A percentile compares a stretch with the other conserved stretches of the same genome.
Conservation (phyloP, 768 basidiomycete genomes). For the Suillus spraguei region DNA sequence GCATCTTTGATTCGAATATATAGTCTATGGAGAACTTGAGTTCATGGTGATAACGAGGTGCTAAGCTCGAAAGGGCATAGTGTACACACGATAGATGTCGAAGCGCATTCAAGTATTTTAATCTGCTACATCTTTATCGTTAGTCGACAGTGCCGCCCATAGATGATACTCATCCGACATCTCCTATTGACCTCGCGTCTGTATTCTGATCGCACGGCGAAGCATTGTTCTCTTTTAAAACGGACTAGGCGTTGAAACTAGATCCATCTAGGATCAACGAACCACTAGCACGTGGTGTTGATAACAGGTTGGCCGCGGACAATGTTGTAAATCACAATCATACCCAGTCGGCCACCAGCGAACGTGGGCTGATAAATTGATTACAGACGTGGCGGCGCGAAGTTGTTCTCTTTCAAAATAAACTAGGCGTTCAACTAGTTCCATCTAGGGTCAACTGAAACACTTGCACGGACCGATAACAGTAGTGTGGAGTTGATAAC, state of each 20-base stretch:
- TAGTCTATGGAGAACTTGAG: too few relatives aligned
- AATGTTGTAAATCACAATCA: too few relatives aligned
- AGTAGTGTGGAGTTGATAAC: conserved; percentile 54
- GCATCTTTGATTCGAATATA: conserved; percentile 36
- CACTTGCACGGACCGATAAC: conserved; percentile 42
- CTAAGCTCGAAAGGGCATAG: conserved; percentile 45
- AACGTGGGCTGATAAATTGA: not conserved
- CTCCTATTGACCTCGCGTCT: not conserved
- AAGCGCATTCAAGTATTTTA: conserved; percentile 33
- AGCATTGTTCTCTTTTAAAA: conserved; percentile 59
- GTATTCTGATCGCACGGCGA: conserved; percentile 40
- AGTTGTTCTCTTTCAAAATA: conserved; percentile 33
- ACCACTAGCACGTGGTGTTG: too few relatives aligned
- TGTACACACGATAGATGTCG: conserved; percentile 48
- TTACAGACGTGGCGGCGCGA: too few relatives aligned
- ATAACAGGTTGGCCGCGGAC: too few relatives aligned
- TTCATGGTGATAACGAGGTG: not conserved
- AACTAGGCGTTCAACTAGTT: conserved; percentile 59
- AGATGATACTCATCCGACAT: not conserved
- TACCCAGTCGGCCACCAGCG: conserved; percentile 36
- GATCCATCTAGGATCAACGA: too few relatives aligned
- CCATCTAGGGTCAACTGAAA: conserved; percentile 54
- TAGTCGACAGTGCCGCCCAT: not conserved
- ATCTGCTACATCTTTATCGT: not conserved
- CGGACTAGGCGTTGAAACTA: too few relatives aligned